A percentile compares a stretch with the other conserved stretches of the same genome.
Conservation (phyloP, 306 rosid species). For the Sechiopsis laciniata region DNA sequence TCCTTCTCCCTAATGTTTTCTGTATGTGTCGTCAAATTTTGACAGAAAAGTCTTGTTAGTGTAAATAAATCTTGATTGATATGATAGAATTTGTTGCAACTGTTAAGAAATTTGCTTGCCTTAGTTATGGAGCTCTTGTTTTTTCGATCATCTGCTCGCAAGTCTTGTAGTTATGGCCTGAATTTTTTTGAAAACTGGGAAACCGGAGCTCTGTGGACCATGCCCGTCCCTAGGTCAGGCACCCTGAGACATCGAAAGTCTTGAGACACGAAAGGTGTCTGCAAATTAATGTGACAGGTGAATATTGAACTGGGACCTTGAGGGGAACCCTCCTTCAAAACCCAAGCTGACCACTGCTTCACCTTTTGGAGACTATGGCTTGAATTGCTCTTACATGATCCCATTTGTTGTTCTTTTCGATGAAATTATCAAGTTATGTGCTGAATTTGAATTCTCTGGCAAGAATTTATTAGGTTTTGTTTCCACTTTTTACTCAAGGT, state of each 20-base stretch:
- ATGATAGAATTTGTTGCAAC: not conserved
- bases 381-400: not conserved
- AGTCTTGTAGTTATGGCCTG: not conserved
- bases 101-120: not conserved
- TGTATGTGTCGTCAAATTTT: not conserved
- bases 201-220: no score
- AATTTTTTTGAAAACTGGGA: no score
- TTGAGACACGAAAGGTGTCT: no score
- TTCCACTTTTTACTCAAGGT: not conserved
- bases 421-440: not conserved
- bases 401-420: not conserved
- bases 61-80: not conserved
- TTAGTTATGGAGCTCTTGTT: not conserved
- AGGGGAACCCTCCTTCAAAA: no score
- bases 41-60: not conserved
- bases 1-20: constrained; percentile 2
- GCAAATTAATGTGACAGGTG: no score
- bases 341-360: no score
- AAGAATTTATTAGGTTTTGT: constrained; percentile 11
- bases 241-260: no score
- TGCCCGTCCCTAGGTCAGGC: no score
- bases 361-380: no score
- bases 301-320: no score
- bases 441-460: constrained; percentile 4
- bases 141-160: not conserved